These are phyloP conservation scores for Ceratobasidium sp. DNA, from an alignment of 1,284 basidiomycete species.

Conservation along the genomic window DNA sequence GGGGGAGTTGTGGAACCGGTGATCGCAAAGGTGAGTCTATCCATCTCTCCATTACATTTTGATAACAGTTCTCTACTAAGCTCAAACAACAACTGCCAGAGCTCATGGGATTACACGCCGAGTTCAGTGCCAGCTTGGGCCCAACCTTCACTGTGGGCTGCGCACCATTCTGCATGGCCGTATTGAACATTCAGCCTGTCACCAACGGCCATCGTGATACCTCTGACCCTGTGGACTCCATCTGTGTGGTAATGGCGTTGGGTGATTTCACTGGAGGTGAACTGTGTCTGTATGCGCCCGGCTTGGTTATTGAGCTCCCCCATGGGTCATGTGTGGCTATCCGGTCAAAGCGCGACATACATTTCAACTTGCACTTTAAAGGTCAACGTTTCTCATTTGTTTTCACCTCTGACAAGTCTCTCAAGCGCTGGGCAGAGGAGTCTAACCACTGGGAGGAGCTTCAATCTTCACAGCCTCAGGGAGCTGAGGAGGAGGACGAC, in stretches of 20 bases:
- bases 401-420: neutral
- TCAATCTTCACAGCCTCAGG: neutral
- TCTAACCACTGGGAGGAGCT: neutral
- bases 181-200: neutral
- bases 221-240: neutral
- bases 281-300: neutral
- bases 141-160: neutral
- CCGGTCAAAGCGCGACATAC: neutral
- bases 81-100: neutral
- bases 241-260: slow-evolving; percentile 11
- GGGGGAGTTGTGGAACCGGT: neutral
- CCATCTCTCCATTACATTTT: too few species aligned
- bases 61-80: neutral
- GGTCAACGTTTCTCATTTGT: slow-evolving; percentile 6
- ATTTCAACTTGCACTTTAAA: slow-evolving; percentile 18
- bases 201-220: neutral
- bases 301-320: neutral
- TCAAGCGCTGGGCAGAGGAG: neutral
- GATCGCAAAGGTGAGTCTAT: neutral
- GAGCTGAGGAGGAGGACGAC: too few species aligned
- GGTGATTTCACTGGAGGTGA: slow-evolving; percentile 6
- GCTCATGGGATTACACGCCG: neutral
- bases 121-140: neutral
- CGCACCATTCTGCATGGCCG: slow-evolving; percentile 12
- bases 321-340: slow-evolving; percentile 2